phyloP scores from a whole-genome alignment of 169 alveolate species.

The Plasmodium billcollinsi region DNA sequence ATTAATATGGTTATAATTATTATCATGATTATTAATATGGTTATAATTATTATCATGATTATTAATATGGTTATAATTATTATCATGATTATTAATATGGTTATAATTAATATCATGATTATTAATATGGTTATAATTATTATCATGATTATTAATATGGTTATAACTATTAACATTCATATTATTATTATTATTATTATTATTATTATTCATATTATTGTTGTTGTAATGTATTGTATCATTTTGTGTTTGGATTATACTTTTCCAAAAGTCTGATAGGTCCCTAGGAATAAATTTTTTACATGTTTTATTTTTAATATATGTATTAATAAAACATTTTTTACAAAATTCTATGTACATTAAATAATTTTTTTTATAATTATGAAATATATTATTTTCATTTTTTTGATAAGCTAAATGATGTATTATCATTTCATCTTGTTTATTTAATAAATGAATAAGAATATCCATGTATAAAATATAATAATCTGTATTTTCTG shows the following conservation, averaged over 20 bases:
- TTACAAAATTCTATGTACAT: conserved; percentile 65
- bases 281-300: conserved; percentile 22
- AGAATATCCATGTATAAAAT: conserved; percentile 42
- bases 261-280: conserved; percentile 18
- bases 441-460: conserved; percentile 25
- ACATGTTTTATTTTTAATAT: not conserved
- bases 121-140: too few species aligned
- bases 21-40: too few species aligned
- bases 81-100: too few species aligned
- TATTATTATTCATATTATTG: too few species aligned
- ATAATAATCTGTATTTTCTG: conserved; percentile 61
- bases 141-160: too few species aligned
- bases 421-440: not conserved
- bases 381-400: not conserved
- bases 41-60: too few species aligned
- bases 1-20: too few species aligned
- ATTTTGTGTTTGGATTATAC: not conserved
- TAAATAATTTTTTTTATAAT: conserved; percentile 43
- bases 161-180: too few species aligned
- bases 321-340: conserved; percentile 27
- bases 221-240: not conserved
- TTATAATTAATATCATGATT: too few species aligned
- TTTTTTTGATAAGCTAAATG: too few species aligned
- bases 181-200: too few species aligned
- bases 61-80: too few species aligned